Conservation (phyloP, 257 asterid genomes). For the Sherardia arvensis region DNA sequence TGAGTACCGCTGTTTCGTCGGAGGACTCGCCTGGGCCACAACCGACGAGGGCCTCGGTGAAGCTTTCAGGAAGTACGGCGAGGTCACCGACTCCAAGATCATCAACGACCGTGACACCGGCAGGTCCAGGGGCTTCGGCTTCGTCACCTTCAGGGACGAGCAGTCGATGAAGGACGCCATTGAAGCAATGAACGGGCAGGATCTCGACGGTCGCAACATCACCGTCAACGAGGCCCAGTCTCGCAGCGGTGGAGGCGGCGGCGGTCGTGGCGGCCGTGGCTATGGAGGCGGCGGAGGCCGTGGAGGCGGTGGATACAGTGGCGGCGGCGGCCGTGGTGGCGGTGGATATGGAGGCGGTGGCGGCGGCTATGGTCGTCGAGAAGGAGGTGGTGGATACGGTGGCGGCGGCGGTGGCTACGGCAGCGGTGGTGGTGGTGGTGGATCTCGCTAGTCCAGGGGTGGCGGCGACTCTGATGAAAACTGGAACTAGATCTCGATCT, state of each 20-base stretch:
- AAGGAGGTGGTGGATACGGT: neutral
- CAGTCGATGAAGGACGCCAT: constrained; percentile 1
- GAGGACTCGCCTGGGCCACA: too few relatives aligned
- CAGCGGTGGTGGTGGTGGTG: neutral
- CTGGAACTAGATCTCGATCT: neutral
- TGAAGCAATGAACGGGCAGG: constrained; percentile 10
- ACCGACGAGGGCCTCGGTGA: too few relatives aligned
- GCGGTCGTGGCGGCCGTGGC: neutral
- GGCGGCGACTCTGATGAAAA: neutral
- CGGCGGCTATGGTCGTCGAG: neutral
- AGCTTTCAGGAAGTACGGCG: too few relatives aligned
- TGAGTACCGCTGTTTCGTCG: too few relatives aligned
- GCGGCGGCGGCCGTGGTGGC: neutral
- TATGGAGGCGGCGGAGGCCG: neutral
- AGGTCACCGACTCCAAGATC: too few relatives aligned
- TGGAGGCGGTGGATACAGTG: neutral
- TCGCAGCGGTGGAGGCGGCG: constrained; percentile 2
- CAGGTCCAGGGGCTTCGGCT: constrained; percentile 3
- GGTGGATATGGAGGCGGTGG: neutral
- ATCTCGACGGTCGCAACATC: constrained; percentile 9
- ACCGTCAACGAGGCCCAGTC: constrained; percentile 13
- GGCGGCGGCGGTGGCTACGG: neutral
- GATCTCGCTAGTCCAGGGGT: neutral
- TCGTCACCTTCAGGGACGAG: constrained; percentile 5
- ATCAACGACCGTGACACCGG: too few relatives aligned